phyloP scores from a whole-genome alignment of 352 stramenopile genomes.

The Achlya hypogyna region DNA sequence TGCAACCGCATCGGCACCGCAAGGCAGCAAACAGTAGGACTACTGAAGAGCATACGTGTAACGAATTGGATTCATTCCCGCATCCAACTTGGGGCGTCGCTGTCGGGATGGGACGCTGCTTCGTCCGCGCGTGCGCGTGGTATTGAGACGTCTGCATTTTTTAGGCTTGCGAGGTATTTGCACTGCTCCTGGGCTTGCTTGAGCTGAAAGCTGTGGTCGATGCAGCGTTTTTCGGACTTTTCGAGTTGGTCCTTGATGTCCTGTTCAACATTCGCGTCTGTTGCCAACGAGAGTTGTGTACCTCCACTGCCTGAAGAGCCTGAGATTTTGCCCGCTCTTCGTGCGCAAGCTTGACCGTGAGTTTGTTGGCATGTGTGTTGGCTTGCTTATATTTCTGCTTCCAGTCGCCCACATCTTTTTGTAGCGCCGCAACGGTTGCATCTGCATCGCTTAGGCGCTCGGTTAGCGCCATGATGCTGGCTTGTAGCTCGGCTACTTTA shows the following conservation, averaged over 20 bases:
- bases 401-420: not conserved
- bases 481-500: not conserved
- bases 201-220: not conserved
- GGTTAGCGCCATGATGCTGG: not conserved
- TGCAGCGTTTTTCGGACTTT: not conserved
- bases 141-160: not conserved
- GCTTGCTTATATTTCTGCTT: conserved; percentile 2
- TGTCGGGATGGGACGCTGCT: not conserved
- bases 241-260: not conserved
- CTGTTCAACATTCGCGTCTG: not conserved
- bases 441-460: not conserved
- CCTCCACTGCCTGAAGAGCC: not conserved
- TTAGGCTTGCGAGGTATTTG: not conserved
- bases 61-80: not conserved
- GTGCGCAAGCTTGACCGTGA: not conserved
- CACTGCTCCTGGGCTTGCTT: conserved; percentile 1
- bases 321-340: not conserved
- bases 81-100: conserved; percentile 1
- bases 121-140: not conserved
- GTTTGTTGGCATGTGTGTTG: not conserved
- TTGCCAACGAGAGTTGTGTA: not conserved
- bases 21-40: not conserved
- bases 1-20: not conserved
- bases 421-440: not conserved
- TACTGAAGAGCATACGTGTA: not conserved